phyloP scores from a whole-genome alignment of 108 stramenopile species.

The Ochromonas danica region DNA sequence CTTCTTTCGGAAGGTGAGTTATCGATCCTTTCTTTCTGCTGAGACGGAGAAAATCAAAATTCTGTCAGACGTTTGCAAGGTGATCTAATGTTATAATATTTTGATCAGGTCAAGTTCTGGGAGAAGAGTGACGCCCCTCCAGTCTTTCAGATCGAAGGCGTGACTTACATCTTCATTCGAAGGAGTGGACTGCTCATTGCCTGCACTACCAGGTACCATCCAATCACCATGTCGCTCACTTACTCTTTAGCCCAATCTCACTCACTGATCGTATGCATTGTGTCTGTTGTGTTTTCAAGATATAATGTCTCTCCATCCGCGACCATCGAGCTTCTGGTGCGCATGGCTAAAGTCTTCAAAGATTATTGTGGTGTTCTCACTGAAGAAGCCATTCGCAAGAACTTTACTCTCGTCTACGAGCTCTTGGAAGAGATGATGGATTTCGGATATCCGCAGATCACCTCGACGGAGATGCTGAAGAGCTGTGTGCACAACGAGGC shows the following conservation, averaged over 20 bases:
- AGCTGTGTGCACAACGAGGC: conserved; percentile 98
- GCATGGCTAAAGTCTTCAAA: conserved; percentile 97
- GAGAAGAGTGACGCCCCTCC: conserved; percentile 59
- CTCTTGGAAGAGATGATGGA: conserved; percentile 98
- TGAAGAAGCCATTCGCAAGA: conserved; percentile 96
- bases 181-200: conserved; percentile 93
- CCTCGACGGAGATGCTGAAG: conserved; percentile 89
- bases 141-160: conserved; percentile 65
- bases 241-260: too few species aligned
- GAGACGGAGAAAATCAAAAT: too few species aligned
- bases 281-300: conserved; percentile 50
- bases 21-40: conserved; percentile 74
- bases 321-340: conserved; percentile 78
- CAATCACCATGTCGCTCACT: conserved; percentile 55
- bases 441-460: conserved; percentile 95
- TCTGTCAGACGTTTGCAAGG: conserved; percentile 35
- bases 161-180: conserved; percentile 89
- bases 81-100: conserved; percentile 22
- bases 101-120: conserved; percentile 31
- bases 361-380: conserved; percentile 96
- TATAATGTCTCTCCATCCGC: conserved; percentile 46
- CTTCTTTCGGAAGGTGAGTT: conserved; percentile 27
- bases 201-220: conserved; percentile 85
- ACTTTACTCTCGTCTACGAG: conserved; percentile 98
- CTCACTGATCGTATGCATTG: neutral